A percentile compares a stretch with the other conserved stretches of the same genome.
phyloP scores from a whole-genome alignment of 139 green algal species.

The Chlamydomonas sp. region DNA sequence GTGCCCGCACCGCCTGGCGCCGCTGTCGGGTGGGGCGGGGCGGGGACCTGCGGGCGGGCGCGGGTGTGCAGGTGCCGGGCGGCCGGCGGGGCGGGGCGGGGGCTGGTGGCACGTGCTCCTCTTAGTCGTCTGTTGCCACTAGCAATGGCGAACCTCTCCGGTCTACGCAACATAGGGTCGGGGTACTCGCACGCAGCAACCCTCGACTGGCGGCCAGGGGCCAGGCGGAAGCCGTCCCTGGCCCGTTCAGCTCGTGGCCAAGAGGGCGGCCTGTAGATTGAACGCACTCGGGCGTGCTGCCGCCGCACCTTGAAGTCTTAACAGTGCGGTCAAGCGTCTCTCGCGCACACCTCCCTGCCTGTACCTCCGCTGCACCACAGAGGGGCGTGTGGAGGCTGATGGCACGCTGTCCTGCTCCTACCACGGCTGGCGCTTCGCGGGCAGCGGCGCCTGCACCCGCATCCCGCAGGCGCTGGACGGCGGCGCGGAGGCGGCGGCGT shows the following conservation, averaged over 20 bases:
- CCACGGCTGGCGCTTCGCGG: conserved; percentile 53
- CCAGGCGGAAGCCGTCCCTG: too few species aligned
- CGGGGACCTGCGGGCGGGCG: not conserved
- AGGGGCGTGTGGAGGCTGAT: conserved; percentile 55
- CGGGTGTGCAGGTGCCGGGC: not conserved
- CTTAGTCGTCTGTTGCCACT: too few species aligned
- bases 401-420: conserved; percentile 55
- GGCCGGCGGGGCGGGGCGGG: not conserved
- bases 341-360: not conserved
- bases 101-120: too few species aligned
- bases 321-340: too few species aligned
- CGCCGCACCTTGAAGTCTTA: too few species aligned
- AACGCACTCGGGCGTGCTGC: too few species aligned
- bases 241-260: too few species aligned
- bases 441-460: conserved; percentile 37
- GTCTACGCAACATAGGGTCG: too few species aligned
- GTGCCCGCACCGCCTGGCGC: conserved; percentile 57
- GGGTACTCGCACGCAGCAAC: too few species aligned
- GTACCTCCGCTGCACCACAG: not conserved
- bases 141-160: too few species aligned
- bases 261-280: too few species aligned
- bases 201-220: too few species aligned
- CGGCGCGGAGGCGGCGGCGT: conserved; percentile 14
- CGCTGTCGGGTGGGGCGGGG: conserved; percentile 34
- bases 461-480: conserved; percentile 45